These are phyloP conservation scores for Pseudofabraea citricarpa DNA, from an alignment of 2,329 filamentous ascomycete genomes.

Conservation along the genomic window DNA sequence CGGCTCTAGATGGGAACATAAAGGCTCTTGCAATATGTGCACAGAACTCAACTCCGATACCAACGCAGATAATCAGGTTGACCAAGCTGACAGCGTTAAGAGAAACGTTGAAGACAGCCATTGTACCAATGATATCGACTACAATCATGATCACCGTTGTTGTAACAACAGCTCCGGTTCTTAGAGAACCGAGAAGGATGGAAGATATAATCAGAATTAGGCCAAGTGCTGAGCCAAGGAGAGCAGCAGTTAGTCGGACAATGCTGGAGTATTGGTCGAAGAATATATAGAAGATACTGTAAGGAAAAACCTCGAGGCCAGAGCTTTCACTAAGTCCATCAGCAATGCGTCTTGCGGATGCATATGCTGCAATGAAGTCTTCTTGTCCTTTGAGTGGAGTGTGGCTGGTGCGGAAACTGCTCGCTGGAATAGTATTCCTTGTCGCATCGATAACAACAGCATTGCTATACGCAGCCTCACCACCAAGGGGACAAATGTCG, in stretches of 20 bases:
- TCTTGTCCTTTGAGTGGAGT: conserved; percentile 80
- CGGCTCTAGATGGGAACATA: conserved; percentile 79
- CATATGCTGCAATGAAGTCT: conserved; percentile 90
- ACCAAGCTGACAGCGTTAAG: conserved; percentile 94
- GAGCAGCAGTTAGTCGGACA: conserved; percentile 68
- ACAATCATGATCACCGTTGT: conserved; percentile 90
- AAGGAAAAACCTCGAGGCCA: conserved; percentile 83
- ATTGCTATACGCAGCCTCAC: conserved; percentile 79
- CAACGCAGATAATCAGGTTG: conserved; percentile 94
- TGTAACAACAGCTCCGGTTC: conserved; percentile 78
- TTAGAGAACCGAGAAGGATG: conserved; percentile 75
- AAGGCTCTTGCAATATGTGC: conserved; percentile 95
- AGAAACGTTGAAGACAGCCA: conserved; percentile 84
- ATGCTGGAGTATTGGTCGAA: conserved; percentile 96
- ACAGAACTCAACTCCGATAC: conserved; percentile 95
- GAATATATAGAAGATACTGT: conserved; percentile 98
- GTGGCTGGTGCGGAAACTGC: conserved; percentile 88
- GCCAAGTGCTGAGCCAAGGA: conserved; percentile 77
- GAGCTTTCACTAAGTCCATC: conserved; percentile 67
- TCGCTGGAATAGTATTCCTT: conserved; percentile 66
- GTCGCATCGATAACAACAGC: conserved; percentile 75
- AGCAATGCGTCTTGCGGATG: conserved; percentile 82
- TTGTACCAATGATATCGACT: conserved; percentile 88
- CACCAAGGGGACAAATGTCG: conserved; percentile 81
- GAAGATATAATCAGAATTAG: conserved; percentile 81